These are phyloP conservation scores for Penicillium nordicum DNA, from an alignment of 2,329 filamentous ascomycete species.

Conservation along the genomic window DNA sequence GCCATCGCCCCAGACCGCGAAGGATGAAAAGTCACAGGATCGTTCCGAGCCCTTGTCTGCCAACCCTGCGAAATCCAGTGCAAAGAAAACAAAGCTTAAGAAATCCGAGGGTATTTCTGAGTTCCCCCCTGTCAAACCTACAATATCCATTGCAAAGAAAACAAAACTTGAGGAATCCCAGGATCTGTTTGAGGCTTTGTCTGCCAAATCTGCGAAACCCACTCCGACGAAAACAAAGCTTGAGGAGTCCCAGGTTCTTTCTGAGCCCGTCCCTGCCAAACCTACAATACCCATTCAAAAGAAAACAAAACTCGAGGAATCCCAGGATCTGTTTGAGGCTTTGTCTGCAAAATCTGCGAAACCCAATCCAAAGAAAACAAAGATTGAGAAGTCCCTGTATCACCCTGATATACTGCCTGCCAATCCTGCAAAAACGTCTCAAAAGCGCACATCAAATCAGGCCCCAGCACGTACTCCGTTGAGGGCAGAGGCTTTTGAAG, in stretches of 20 bases:
- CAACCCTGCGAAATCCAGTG: background rate
- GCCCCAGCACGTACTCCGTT: background rate
- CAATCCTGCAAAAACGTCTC: background rate
- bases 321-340: background rate
- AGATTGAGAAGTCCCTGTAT: background rate
- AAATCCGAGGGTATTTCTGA: background rate
- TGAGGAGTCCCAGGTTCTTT: background rate
- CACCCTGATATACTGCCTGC: background rate
- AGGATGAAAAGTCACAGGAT: background rate
- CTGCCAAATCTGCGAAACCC: background rate
- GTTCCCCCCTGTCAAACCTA: background rate
- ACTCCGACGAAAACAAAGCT: background rate
- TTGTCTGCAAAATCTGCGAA: background rate
- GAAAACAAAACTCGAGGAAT: background rate
- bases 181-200: background rate
- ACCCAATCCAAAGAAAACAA: background rate
- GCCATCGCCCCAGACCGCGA: background rate
- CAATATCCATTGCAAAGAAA: background rate
- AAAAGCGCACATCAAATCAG: background rate
- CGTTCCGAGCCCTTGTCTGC: background rate
- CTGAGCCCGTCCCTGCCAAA: background rate
- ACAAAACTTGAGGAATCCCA: background rate
- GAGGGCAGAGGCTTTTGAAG: background rate
- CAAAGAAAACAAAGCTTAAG: background rate
- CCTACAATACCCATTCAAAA: background rate